Evolutionary conservation across 768 basidiomycete species (phyloP).

Genomic region (Amanita muscaria): DNA sequence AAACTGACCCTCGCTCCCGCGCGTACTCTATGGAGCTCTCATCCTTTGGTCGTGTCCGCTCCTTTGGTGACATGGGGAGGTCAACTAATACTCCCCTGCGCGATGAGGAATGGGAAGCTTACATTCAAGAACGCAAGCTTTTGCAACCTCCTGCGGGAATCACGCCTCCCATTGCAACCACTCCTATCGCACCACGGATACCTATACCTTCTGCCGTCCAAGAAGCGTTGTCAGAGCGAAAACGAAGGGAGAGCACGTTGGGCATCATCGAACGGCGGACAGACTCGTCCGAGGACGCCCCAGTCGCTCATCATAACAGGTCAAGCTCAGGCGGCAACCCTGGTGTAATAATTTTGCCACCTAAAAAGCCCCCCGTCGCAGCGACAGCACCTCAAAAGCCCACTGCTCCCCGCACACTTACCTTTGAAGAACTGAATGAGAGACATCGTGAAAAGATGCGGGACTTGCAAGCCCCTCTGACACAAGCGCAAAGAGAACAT

Average conservation of each 20-base stretch:
- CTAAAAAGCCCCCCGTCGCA: constrained; percentile 30
- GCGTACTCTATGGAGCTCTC: constrained; percentile 69
- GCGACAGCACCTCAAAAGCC: constrained; percentile 44
- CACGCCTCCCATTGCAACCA: constrained; percentile 69
- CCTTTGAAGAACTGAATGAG: constrained; percentile 83
- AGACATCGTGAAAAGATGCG: constrained; percentile 80
- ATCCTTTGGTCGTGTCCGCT: constrained; percentile 32
- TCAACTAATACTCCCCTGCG: constrained; percentile 69
- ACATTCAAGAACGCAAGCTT: constrained; percentile 77
- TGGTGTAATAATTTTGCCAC: constrained; percentile 41
- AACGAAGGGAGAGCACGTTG: constrained; percentile 61
- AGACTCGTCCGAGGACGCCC: constrained; percentile 42
- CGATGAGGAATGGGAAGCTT: constrained; percentile 80
- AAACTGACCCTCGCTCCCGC: constrained; percentile 56
- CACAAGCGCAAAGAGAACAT: constrained; percentile 69
- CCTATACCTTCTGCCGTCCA: constrained; percentile 65
- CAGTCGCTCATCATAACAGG: constrained; percentile 22
- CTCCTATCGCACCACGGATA: constrained; percentile 35
- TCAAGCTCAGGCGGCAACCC: constrained; percentile 16
- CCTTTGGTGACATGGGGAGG: constrained; percentile 47
- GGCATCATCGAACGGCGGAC: constrained; percentile 33
- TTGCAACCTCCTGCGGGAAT: constrained; percentile 78
- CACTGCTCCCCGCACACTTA: constrained; percentile 47
- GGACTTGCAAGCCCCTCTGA: constrained; percentile 76
- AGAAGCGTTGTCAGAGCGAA: constrained; percentile 65